Evolutionary conservation across 495 filamentous ascomycete genomes (phyloP).

Genomic region (Talaromyces nanjingensis): DNA sequence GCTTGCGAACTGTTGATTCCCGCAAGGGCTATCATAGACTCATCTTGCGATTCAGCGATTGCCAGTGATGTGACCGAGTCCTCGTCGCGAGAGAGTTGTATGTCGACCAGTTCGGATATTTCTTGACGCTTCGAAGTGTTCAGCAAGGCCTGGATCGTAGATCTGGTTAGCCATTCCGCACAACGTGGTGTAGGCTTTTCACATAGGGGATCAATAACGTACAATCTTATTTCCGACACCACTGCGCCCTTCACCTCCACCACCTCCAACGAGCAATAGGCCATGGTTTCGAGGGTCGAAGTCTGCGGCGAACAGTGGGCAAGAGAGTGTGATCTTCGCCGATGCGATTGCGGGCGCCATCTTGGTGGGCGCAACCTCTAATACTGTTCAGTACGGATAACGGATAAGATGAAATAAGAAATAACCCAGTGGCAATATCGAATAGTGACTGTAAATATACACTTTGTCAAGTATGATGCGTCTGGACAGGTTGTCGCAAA

Average conservation of each 20-base stretch:
- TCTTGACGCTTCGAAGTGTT: constrained; percentile 57
- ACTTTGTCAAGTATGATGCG: background rate
- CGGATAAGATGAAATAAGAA: background rate
- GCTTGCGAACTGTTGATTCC: constrained; percentile 79
- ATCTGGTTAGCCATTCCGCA: background rate
- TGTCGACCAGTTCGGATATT: constrained; percentile 58
- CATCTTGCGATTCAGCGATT: constrained; percentile 48
- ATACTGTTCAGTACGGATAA: background rate
- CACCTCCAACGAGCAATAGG: constrained; percentile 78
- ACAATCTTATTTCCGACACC: constrained; percentile 91
- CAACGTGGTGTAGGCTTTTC: background rate
- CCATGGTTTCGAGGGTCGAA: constrained; percentile 76
- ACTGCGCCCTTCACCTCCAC: constrained; percentile 76
- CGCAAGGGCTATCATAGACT: constrained; percentile 58
- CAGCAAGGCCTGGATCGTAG: constrained; percentile 51
- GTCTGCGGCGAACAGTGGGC: constrained; percentile 84
- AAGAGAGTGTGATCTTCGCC: constrained; percentile 66
- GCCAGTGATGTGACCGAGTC: constrained; percentile 85
- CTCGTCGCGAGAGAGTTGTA: constrained; percentile 79
- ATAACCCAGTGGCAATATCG: background rate
- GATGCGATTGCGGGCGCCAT: constrained; percentile 50
- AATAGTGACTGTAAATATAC: background rate
- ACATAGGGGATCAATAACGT: constrained; percentile 19
- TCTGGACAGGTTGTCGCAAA: background rate
- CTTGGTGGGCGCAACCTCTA: constrained; percentile 2